A percentile compares a stretch with the other conserved stretches of the same genome.
Conservation (phyloP, 225 moss, liverwort and hornwort species). For the Ulota crispa region DNA sequence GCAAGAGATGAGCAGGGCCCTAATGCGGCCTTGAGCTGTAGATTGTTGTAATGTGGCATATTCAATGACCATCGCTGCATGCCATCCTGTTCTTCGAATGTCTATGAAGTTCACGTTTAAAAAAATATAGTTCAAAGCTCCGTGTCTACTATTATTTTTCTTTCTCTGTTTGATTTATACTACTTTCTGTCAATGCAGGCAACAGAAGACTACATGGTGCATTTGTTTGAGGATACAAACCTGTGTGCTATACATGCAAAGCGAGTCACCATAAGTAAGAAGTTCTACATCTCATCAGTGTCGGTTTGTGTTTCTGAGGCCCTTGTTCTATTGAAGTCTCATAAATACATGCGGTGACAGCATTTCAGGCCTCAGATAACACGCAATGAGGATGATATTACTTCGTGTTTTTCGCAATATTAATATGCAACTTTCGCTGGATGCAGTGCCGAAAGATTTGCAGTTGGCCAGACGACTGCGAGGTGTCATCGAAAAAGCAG, state of each 20-base stretch:
- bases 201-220: slow-evolving; percentile 43
- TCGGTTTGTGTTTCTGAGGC: background rate
- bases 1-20: too few relatives aligned
- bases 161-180: background rate
- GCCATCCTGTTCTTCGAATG: background rate
- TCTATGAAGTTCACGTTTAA: background rate
- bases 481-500: slow-evolving; percentile 32
- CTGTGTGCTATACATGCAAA: slow-evolving; percentile 55
- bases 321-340: background rate
- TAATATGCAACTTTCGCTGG: background rate
- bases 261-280: slow-evolving; percentile 55
- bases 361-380: background rate
- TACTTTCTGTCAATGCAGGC: slow-evolving; percentile 33
- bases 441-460: slow-evolving; percentile 55
- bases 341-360: background rate
- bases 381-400: background rate
- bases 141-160: background rate
- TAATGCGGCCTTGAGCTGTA: background rate
- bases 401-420: background rate
- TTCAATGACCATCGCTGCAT: background rate
- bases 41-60: background rate
- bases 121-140: background rate
- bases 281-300: background rate
- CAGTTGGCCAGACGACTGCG: slow-evolving; percentile 48
- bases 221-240: slow-evolving; percentile 56